These are phyloP conservation scores for Lipomyces chichibuensis DNA, from an alignment of 805 yeast genomes.

Conservation along the genomic window DNA sequence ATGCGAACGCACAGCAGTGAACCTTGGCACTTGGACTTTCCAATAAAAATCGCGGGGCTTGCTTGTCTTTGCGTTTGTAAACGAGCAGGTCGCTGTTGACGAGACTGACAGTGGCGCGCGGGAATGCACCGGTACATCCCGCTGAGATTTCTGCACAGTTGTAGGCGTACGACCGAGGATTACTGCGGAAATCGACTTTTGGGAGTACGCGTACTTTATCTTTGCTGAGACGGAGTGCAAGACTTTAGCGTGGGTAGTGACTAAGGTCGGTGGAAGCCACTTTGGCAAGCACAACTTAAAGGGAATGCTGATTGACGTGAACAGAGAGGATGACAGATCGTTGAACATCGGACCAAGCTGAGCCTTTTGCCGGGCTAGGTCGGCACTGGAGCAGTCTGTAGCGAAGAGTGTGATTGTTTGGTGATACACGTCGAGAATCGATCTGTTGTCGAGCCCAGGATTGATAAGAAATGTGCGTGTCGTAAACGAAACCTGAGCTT, in stretches of 20 bases:
- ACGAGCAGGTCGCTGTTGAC: neutral
- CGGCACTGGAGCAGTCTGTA: neutral
- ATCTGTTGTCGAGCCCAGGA: neutral
- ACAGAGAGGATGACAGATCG: neutral
- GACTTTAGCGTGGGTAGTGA: conserved; percentile 9
- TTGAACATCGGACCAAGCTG: neutral
- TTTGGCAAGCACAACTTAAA: conserved; percentile 8
- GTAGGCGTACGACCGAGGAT: neutral
- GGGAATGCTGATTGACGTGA: conserved; percentile 7
- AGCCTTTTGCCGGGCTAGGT: neutral
- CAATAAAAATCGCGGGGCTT: conserved; percentile 5
- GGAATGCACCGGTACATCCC: conserved; percentile 2
- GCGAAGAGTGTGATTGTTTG: neutral
- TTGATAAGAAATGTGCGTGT: neutral
- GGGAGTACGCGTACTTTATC: conserved; percentile 8
- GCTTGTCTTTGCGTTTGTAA: neutral
- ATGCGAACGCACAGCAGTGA: conserved; percentile 1
- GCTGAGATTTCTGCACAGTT: neutral
- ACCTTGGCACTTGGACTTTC: conserved; percentile 9
- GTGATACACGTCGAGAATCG: neutral
- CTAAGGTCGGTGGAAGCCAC: conserved; percentile 19
- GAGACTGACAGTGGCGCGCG: conserved; percentile 1
- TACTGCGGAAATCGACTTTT: neutral
- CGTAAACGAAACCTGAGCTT: neutral
- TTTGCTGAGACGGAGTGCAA: conserved; percentile 17